Percentiles rank a stretch among this genome's conserved stretches.
phyloP scores from a whole-genome alignment of 306 rosid genomes.

The Acacia melanoxylon region DNA sequence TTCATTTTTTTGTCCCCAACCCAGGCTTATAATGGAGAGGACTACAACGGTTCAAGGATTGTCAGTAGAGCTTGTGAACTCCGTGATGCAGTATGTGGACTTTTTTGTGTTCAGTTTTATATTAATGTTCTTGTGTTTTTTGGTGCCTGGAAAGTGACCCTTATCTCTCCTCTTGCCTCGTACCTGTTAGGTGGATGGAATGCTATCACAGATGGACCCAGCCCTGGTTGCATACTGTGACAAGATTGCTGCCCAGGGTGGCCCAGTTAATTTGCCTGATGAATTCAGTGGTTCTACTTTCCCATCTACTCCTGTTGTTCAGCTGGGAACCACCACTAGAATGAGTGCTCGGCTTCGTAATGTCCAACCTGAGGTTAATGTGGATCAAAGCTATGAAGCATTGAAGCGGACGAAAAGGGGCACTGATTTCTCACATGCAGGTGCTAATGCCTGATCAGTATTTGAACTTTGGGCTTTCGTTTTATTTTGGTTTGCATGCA shows the following conservation, averaged over 20 bases:
- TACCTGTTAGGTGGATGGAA: conserved; percentile 76
- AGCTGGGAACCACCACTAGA: conserved; percentile 46
- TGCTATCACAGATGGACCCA: conserved; percentile 98
- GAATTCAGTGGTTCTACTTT: conserved; percentile 63
- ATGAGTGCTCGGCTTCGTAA: conserved; percentile 90
- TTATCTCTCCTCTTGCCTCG: background rate
- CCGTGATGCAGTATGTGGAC: conserved; percentile 73
- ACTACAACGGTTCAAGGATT: conserved; percentile 88
- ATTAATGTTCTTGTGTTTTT: conserved; percentile 12
- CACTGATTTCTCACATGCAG: conserved; percentile 57
- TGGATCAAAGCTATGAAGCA: conserved; percentile 72
- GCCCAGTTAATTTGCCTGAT: conserved; percentile 72
- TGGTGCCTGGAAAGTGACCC: background rate
- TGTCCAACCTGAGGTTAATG: conserved; percentile 75
- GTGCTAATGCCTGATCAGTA: conserved; percentile 39
- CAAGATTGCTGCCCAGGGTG: conserved; percentile 87
- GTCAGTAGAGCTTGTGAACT: conserved; percentile 95
- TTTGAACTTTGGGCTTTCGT: background rate
- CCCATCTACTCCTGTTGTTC: conserved; percentile 76
- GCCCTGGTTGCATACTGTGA: conserved; percentile 84
- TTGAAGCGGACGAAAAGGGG: conserved; percentile 68
- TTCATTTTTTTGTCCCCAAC: conserved; percentile 33
- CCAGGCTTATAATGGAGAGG: conserved; percentile 91
- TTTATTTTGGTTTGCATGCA: background rate
- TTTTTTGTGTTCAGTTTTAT: conserved; percentile 27